phyloP scores from a whole-genome alignment of 129 eudicot species.

The Heracleum sosnowskyi region DNA sequence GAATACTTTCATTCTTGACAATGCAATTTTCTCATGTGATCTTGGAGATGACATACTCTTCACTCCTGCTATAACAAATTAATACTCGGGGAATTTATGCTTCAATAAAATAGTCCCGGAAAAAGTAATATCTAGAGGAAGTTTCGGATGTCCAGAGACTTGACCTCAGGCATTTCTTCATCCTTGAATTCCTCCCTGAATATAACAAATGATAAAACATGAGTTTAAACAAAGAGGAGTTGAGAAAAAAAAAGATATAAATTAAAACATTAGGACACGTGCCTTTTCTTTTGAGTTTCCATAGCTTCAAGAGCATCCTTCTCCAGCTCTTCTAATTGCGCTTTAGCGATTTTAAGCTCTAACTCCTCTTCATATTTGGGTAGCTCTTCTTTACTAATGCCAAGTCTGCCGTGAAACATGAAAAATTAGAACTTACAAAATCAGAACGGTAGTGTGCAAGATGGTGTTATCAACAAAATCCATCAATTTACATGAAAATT shows the following conservation, averaged over 20 bases:
- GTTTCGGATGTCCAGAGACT: conserved; percentile 57
- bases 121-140: conserved; percentile 27
- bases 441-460: background rate
- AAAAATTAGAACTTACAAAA: background rate
- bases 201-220: background rate
- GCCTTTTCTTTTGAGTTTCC: conserved; percentile 67
- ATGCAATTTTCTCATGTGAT: background rate
- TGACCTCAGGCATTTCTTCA: conserved; percentile 49
- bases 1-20: conserved; percentile 4
- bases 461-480: background rate
- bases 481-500: background rate
- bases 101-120: background rate
- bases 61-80: conserved; percentile 4
- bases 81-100: conserved; percentile 2
- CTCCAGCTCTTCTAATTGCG: conserved; percentile 62
- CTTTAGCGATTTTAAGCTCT: conserved; percentile 65
- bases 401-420: conserved; percentile 32
- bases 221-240: background rate
- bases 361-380: conserved; percentile 58
- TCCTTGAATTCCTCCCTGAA: conserved; percentile 70
- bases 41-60: conserved; percentile 5
- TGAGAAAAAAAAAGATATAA: background rate
- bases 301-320: conserved; percentile 59
- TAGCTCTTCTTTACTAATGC: conserved; percentile 39
- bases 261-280: background rate